These are phyloP conservation scores for Serendipita indica DNA, from an alignment of 768 basidiomycete genomes.

Conservation along the genomic window DNA sequence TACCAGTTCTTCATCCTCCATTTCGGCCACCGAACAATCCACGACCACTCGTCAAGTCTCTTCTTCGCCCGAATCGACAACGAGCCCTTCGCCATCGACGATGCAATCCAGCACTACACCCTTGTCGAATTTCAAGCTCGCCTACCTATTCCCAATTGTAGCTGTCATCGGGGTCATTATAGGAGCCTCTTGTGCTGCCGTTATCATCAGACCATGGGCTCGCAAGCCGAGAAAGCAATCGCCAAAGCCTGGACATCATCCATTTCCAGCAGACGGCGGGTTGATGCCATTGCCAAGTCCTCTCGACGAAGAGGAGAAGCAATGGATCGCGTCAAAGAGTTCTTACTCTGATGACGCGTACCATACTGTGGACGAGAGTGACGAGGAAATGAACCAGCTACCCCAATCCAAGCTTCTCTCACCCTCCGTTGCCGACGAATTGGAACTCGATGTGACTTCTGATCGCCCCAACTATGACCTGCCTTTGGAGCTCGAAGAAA, in stretches of 20 bases:
- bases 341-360: background rate
- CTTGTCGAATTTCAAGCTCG: slow-evolving; percentile 5
- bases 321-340: background rate
- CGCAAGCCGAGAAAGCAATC: background rate
- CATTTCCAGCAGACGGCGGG: background rate
- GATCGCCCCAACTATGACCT: no score
- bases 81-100: background rate
- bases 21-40: no score
- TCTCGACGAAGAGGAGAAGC: background rate
- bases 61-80: background rate
- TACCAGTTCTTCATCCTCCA: background rate
- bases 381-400: background rate
- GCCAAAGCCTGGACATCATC: background rate
- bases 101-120: background rate
- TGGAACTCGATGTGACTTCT: no score
- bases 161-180: slow-evolving; percentile 23
- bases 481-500: no score
- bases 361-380: background rate
- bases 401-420: background rate
- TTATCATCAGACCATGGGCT: slow-evolving; percentile 1
- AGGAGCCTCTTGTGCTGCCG: slow-evolving; percentile 24
- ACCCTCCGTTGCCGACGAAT: background rate
- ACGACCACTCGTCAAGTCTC: background rate
- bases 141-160: slow-evolving; percentile 21
- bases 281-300: background rate